phyloP scores from a whole-genome alignment of 495 filamentous ascomycete species.

The Jackrogersella minutella region DNA sequence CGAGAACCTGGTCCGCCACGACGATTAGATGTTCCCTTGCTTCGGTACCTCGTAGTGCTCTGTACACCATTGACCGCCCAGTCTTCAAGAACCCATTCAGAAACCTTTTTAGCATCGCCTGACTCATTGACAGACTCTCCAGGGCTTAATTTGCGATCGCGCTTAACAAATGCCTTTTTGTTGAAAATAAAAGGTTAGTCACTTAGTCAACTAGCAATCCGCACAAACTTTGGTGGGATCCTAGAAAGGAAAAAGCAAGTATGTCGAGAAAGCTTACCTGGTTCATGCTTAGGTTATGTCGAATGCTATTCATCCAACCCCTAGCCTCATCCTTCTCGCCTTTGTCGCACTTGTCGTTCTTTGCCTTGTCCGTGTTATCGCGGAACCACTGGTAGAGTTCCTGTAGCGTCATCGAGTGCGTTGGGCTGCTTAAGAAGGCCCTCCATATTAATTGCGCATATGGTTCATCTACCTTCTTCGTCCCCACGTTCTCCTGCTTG shows the following conservation, averaged over 20 bases:
- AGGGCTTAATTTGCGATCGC: conserved; percentile 42
- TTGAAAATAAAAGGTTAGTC: conserved; percentile 12
- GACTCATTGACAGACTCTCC: conserved; percentile 15
- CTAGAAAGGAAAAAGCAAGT: conserved; percentile 1
- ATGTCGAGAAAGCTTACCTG: conserved; percentile 63
- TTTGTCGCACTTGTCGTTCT: conserved; percentile 59
- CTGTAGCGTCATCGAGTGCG: conserved; percentile 76
- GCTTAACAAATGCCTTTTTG: conserved; percentile 54
- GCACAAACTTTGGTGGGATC: conserved; percentile 1
- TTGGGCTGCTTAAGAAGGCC: conserved; percentile 71
- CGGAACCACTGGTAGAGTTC: conserved; percentile 93
- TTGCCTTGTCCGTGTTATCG: conserved; percentile 74
- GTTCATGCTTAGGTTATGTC: conserved; percentile 98
- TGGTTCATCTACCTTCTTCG: conserved; percentile 60
- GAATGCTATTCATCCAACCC: conserved; percentile 97
- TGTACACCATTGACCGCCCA: conserved; percentile 55
- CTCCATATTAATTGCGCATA: conserved; percentile 86
- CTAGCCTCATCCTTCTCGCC: conserved; percentile 47
- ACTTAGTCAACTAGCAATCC: not conserved
- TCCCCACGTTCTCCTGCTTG: not conserved
- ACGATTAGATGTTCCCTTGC: conserved; percentile 44
- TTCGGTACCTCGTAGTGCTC: conserved; percentile 58
- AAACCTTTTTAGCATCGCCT: conserved; percentile 46
- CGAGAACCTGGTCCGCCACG: conserved; percentile 8
- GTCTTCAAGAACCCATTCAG: conserved; percentile 53